These are phyloP conservation scores for Leccinum pellstonianum DNA, from an alignment of 768 basidiomycete species.

Conservation along the genomic window DNA sequence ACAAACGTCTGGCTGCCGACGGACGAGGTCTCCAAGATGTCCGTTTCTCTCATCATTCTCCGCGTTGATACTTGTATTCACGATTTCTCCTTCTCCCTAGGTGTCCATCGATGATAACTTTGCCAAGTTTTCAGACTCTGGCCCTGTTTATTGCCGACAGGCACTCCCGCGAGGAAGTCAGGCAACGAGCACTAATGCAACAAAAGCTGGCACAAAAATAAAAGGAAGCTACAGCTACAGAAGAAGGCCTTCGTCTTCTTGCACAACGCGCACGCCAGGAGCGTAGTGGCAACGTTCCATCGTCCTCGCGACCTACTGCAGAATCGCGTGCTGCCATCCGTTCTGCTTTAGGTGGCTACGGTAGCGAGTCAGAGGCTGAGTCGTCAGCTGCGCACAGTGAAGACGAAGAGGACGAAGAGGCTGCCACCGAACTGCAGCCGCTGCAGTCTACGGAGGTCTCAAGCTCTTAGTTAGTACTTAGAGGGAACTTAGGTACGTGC, in stretches of 20 bases:
- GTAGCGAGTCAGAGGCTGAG: constrained; percentile 65
- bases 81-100: constrained; percentile 38
- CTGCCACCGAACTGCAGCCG: constrained; percentile 32
- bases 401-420: constrained; percentile 76
- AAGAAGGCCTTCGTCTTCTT: constrained; percentile 90
- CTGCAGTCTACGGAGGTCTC: too few relatives aligned
- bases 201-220: constrained; percentile 99
- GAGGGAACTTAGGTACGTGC: too few relatives aligned
- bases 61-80: not conserved
- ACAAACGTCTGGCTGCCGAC: constrained; percentile 96
- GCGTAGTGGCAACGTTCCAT: constrained; percentile 70
- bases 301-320: constrained; percentile 61
- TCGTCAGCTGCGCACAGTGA: constrained; percentile 50
- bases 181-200: constrained; percentile 95
- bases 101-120: constrained; percentile 99
- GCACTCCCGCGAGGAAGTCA: constrained; percentile 96
- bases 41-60: constrained; percentile 32
- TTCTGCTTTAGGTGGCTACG: constrained; percentile 80
- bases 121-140: constrained; percentile 89
- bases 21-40: constrained; percentile 98
- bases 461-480: too few relatives aligned
- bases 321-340: constrained; percentile 71
- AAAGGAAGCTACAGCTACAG: constrained; percentile 73
- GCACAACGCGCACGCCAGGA: constrained; percentile 97
- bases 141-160: constrained; percentile 93